Conservation (phyloP, 805 yeast genomes). For the Cyberlindnera bimundalis region DNA sequence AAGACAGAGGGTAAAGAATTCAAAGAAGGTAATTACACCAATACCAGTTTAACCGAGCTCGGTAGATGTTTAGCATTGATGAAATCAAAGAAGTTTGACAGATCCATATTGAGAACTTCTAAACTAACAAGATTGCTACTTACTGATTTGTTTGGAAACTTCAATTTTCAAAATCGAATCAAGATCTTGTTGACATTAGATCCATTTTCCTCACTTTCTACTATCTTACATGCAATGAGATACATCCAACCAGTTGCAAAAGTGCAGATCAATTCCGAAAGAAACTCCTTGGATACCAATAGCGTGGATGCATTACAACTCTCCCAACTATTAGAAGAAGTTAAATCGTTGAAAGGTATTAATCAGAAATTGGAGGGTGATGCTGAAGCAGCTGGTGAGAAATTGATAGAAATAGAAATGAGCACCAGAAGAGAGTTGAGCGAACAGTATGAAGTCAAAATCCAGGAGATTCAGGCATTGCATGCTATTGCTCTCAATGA, state of each 20-base stretch:
- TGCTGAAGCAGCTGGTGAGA: slow-evolving; percentile 23
- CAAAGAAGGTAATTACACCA: slow-evolving; percentile 46
- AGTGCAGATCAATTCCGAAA: slow-evolving; percentile 20
- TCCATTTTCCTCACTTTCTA: slow-evolving; percentile 23
- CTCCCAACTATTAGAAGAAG: slow-evolving; percentile 18
- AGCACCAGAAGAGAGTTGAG: slow-evolving; percentile 30
- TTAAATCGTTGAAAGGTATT: slow-evolving; percentile 17
- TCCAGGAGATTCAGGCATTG: slow-evolving; percentile 35
- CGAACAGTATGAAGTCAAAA: slow-evolving; percentile 32
- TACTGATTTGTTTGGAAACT: slow-evolving; percentile 35
- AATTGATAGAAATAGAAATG: slow-evolving; percentile 24
- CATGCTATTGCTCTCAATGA: slow-evolving; percentile 33
- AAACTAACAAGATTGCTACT: slow-evolving; percentile 47
- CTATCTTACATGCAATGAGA: slow-evolving; percentile 26
- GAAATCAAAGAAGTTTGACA: slow-evolving; percentile 35
- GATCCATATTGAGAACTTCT: slow-evolving; percentile 43
- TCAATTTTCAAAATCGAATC: slow-evolving; percentile 20
- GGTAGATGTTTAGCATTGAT: slow-evolving; percentile 46
- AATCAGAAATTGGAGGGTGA: slow-evolving; percentile 23
- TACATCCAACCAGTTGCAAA: slow-evolving; percentile 29
- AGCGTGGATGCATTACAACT: slow-evolving; percentile 7
- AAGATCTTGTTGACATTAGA: slow-evolving; percentile 27
- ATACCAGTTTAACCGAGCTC: slow-evolving; percentile 45
- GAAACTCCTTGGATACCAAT: slow-evolving; percentile 19
- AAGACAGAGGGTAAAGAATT: slow-evolving; percentile 42